Percentiles rank a stretch among this genome's conserved stretches.
Evolutionary conservation across 805 yeast genomes (phyloP).

Genomic region (Zygosaccharomyces gambellarensis): DNA sequence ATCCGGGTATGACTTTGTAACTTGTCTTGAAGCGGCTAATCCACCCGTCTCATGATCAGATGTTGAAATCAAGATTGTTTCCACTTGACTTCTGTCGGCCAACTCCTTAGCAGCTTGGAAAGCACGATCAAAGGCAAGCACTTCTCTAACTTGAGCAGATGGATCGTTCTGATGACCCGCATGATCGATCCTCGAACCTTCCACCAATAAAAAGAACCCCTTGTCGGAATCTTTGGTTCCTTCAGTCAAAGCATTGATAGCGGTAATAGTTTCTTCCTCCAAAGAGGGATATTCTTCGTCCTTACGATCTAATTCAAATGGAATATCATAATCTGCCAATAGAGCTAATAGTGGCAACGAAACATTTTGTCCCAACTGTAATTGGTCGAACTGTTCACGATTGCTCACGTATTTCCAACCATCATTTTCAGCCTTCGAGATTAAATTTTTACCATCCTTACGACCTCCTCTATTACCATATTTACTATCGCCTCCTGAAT

Average conservation of each 20-base stretch:
- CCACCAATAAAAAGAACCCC: constrained; percentile 83
- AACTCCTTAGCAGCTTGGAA: constrained; percentile 69
- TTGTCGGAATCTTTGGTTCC: constrained; percentile 69
- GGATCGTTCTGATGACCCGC: constrained; percentile 95
- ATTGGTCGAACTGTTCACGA: constrained; percentile 53
- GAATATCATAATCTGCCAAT: constrained; percentile 72
- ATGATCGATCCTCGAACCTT: constrained; percentile 92
- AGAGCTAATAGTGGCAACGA: constrained; percentile 71
- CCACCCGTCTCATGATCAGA: constrained; percentile 98
- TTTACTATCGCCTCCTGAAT: constrained; percentile 41
- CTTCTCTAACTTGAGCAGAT: constrained; percentile 89
- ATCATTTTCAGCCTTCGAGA: constrained; percentile 52
- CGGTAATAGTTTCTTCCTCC: constrained; percentile 72
- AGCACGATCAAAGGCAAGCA: constrained; percentile 79
- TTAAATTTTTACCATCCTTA: constrained; percentile 61
- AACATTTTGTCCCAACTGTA: constrained; percentile 57
- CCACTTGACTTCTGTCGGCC: constrained; percentile 62
- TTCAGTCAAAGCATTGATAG: constrained; percentile 59
- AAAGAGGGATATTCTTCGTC: constrained; percentile 61
- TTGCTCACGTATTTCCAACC: constrained; percentile 62
- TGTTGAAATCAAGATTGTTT: constrained; percentile 74
- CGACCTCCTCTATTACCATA: constrained; percentile 52
- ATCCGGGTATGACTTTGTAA: constrained; percentile 66
- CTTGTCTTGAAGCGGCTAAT: constrained; percentile 78
- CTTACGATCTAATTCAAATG: constrained; percentile 77